These are phyloP conservation scores for Aspergillus pseudoglaucus DNA, from an alignment of 2,329 filamentous ascomycete genomes.

Conservation along the genomic window DNA sequence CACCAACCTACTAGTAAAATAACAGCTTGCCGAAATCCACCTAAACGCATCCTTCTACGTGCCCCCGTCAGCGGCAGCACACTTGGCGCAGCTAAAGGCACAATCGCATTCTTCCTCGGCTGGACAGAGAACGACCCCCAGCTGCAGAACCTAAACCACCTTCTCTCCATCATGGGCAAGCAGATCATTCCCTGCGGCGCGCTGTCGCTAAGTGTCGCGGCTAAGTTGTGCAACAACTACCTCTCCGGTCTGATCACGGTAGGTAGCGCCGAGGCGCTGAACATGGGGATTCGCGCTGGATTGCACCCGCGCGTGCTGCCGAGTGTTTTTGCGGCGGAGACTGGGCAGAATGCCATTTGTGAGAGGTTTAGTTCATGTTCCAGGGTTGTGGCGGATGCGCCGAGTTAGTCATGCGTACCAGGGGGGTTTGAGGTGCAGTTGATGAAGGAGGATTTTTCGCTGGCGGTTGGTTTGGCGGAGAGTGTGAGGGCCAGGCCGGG, in stretches of 20 bases:
- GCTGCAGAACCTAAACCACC: slow-evolving; percentile 34
- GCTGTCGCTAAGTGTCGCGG: slow-evolving; percentile 50
- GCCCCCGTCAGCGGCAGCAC: slow-evolving; percentile 48
- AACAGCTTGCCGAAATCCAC: slow-evolving; percentile 31
- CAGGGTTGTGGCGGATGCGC: slow-evolving; percentile 43
- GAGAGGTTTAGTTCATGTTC: slow-evolving; percentile 49
- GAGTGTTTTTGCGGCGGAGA: slow-evolving; percentile 47
- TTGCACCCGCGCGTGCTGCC: slow-evolving; percentile 50
- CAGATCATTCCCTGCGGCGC: slow-evolving; percentile 52
- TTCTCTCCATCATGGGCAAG: slow-evolving; percentile 49
- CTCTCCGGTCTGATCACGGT: slow-evolving; percentile 54
- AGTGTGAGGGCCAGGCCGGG: slow-evolving; percentile 46
- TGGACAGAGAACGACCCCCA: slow-evolving; percentile 37
- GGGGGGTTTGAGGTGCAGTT: slow-evolving; percentile 53
- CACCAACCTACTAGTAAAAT: slow-evolving; percentile 43
- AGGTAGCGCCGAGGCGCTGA: slow-evolving; percentile 52
- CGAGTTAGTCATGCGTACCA: slow-evolving; percentile 45
- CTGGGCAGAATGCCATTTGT: slow-evolving; percentile 47
- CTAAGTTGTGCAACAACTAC: slow-evolving; percentile 59
- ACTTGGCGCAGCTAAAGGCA: slow-evolving; percentile 47
- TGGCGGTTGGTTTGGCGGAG: slow-evolving; percentile 52
- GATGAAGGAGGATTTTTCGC: slow-evolving; percentile 54
- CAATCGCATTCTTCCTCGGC: slow-evolving; percentile 50
- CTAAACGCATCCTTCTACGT: slow-evolving; percentile 46
- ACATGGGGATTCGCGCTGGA: slow-evolving; percentile 54